Conservation (phyloP, 1,284 basidiomycete genomes). For the Ceratobasidium sp. region DNA sequence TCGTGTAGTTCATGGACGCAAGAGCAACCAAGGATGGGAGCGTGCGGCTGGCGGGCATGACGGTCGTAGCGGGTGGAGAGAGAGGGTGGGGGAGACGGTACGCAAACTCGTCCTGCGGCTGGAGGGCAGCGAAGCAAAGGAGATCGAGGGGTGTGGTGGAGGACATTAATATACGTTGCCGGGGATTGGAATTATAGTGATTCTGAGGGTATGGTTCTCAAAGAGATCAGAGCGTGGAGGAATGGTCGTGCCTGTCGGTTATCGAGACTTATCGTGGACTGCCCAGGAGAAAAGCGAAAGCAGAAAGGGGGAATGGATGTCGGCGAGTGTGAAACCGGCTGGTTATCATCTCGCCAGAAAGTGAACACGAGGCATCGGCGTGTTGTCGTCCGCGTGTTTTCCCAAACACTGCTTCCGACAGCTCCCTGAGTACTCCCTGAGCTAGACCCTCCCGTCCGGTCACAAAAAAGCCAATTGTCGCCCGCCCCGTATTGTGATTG, state of each 20-base stretch:
- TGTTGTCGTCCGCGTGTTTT: conserved; percentile 33
- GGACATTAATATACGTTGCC: conserved; percentile 29
- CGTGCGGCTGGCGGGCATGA: conserved; percentile 34
- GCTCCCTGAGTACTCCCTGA: too few relatives aligned
- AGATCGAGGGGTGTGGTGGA: conserved; percentile 34
- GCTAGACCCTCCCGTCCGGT: not conserved
- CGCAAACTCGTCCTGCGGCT: conserved; percentile 24
- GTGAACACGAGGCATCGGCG: conserved; percentile 35
- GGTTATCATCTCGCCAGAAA: conserved; percentile 32
- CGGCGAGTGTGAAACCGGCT: conserved; percentile 35
- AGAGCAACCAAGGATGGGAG: conserved; percentile 30
- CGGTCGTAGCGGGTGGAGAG: conserved; percentile 19
- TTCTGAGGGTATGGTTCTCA: conserved; percentile 30
- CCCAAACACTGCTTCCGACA: conserved; percentile 26
- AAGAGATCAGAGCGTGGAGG: conserved; percentile 35
- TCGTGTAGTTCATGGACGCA: conserved; percentile 34
- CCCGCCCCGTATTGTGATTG: conserved; percentile 11
- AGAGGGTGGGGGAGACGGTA: conserved; percentile 18
- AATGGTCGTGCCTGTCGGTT: conserved; percentile 33
- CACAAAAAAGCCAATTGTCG: conserved; percentile 35
- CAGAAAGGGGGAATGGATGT: conserved; percentile 33
- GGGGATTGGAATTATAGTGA: conserved; percentile 32
- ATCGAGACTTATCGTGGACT: conserved; percentile 38
- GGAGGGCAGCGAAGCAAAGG: conserved; percentile 37
- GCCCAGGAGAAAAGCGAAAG: conserved; percentile 29